phyloP scores from a whole-genome alignment of 164 flowering plant genomes.

The Taxillus chinensis region DNA sequence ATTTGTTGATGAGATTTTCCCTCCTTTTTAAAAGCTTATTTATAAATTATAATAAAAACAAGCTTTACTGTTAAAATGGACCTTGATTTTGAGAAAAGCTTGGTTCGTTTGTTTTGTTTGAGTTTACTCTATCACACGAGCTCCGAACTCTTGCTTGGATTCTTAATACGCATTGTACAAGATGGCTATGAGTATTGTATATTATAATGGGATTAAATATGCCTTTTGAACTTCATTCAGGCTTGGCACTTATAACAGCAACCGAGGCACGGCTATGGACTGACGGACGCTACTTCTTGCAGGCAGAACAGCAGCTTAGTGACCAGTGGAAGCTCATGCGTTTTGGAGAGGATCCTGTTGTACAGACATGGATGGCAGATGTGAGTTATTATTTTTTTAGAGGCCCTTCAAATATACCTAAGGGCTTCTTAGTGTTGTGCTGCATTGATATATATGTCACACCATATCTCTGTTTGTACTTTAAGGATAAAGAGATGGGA shows the following conservation, averaged over 20 bases:
- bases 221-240: conserved; percentile 21
- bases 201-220: neutral
- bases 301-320: conserved; percentile 71
- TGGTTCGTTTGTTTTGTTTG: no score
- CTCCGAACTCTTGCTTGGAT: no score
- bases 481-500: neutral
- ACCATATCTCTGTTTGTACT: neutral
- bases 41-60: no score
- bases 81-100: no score
- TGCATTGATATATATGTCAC: neutral
- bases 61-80: no score
- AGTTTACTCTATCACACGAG: no score
- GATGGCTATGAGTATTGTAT: no score
- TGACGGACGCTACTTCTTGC: conserved; percentile 91
- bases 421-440: neutral
- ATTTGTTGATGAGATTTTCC: no score
- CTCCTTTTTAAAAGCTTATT: no score
- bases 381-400: conserved; percentile 28
- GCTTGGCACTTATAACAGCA: conserved; percentile 76
- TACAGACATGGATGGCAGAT: conserved; percentile 85
- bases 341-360: conserved; percentile 72
- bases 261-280: conserved; percentile 87
- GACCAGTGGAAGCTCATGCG: conserved; percentile 92
- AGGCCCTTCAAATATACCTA: neutral
- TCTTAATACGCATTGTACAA: no score